Evolutionary conservation across 2,329 filamentous ascomycete species (phyloP), one percentile per base, ranked within the genome.

Genomic region (Westerdykella aurantiaca): DNA sequence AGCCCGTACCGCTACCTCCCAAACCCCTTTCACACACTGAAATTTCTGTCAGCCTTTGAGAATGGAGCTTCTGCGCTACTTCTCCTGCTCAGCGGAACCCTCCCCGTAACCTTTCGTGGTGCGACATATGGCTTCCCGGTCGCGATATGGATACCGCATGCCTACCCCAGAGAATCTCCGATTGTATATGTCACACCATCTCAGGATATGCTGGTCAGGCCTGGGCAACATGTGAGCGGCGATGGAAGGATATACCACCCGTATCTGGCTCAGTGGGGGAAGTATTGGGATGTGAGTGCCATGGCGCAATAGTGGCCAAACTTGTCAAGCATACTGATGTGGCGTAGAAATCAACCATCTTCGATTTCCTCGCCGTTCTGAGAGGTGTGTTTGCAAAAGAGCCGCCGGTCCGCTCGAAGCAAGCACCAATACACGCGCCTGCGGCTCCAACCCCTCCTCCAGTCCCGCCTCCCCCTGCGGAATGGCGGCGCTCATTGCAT

Each of bases 161-260:
- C 82, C 42, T 98, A 97, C 64, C 93, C 93, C 1, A 77, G 81
- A 49, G 88, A 95, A 58, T 77, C 88, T 0, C 93, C 93, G 1
- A 78, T 97, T 38, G 81, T 85, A 46, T 97, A 95, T 66, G 88
- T 97, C 34, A 90, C 83, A 6, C 90, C 93, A 2, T 88, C 86
- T 5, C 84, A 87, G 52, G 86, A 82, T 51, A 97, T 98, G 88
- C 71, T 86, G 52, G 84, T 98, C 34, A 80, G 91, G 16, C 88
- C 90, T 1, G 93, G 93, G 0, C 93, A 98, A 63, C 89, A 98
- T 72, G 89, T 98, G 47, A 89, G 93, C 60, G 83, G 87, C 5
- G 91, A 97, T 60, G 93, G 93, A 21, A 84, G 87, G 64, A 81
- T 97, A 51, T 98, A 97, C 65, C 93, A 98, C 65, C 93, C 93